Evolutionary conservation across 176 grass and related monocot species (phyloP), one percentile per base, ranked within the genome.

Genomic region (Carex cristatella): DNA sequence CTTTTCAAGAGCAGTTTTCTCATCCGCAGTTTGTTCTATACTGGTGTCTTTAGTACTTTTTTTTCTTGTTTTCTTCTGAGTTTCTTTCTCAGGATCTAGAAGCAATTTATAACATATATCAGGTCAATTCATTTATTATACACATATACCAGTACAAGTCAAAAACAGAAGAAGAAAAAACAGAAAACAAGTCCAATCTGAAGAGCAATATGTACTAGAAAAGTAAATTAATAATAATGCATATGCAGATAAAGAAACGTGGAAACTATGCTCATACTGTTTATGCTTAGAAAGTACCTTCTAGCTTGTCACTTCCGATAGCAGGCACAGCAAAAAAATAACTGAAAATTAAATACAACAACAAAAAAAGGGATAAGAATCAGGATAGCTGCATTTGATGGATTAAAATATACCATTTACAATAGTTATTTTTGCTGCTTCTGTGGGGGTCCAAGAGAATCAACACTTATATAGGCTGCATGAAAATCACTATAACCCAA

Each of bases 31-130:
- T 46, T 69, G 71, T 58, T 42, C 60, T 23, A 10, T 8, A 84
- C 35, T 9, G 33, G 65, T 49, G n/a, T 38, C 3, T 81, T 65
- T 48, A 27, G 49, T 46, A 30, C 33, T 59, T 27, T 23, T 74
- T 75, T 89, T 87, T 81, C 70, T 94, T 30, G 86, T 87, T 62
- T 94, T 87, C 89, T 92, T 91, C 77, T 84, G 27, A 56, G 3
- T 65, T 23, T 84, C 68, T 78, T 62, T 85, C 0, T 49, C 61
- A 28, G 9, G 18, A 74, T 19, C 72, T 0, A 33, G 69, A 86
- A 81, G 18, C 27, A 19, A 30, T 2, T 48, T 83, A 42, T 60
- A 85, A 23, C 55, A 81, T 59, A 23, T 18, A 40, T 68, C 37
- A 87, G 19, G 18, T 23, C 13, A 46, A 53, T 40, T 8, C 7